These are phyloP conservation scores for Botrytis deweyae DNA, from an alignment of 2,329 filamentous ascomycete species.

Conservation along the genomic window DNA sequence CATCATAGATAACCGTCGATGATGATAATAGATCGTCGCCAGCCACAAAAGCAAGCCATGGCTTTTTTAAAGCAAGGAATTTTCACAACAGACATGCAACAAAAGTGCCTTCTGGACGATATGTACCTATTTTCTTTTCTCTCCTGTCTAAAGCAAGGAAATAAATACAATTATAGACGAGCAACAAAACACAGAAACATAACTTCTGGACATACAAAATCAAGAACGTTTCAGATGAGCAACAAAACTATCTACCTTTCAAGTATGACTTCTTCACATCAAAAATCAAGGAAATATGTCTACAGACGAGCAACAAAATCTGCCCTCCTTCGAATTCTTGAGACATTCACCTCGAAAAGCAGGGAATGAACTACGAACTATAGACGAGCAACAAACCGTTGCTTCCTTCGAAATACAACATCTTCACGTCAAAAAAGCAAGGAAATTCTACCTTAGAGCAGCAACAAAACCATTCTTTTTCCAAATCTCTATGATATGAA, in stretches of 20 bases:
- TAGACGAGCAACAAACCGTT: neutral
- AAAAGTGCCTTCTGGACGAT: neutral
- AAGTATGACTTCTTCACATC: neutral
- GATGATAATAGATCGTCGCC: neutral
- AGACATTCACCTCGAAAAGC: neutral
- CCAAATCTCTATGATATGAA: neutral
- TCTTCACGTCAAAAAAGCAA: neutral
- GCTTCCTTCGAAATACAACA: neutral
- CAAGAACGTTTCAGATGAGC: neutral
- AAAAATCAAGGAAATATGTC: neutral
- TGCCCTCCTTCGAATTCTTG: too few species aligned
- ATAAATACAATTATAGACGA: neutral
- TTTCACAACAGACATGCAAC: neutral
- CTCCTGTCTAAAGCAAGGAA: neutral
- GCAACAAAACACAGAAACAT: neutral
- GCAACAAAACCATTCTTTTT: neutral
- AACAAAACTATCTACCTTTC: neutral
- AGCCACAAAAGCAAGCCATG: neutral
- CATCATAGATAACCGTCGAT: neutral
- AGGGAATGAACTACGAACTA: neutral
- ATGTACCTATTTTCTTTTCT: neutral
- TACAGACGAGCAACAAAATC: neutral
- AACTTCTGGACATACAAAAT: neutral
- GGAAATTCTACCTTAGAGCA: neutral
- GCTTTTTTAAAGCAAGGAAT: neutral